phyloP scores from a whole-genome alignment of 345 rosid species.

The Durio zibethinus region DNA sequence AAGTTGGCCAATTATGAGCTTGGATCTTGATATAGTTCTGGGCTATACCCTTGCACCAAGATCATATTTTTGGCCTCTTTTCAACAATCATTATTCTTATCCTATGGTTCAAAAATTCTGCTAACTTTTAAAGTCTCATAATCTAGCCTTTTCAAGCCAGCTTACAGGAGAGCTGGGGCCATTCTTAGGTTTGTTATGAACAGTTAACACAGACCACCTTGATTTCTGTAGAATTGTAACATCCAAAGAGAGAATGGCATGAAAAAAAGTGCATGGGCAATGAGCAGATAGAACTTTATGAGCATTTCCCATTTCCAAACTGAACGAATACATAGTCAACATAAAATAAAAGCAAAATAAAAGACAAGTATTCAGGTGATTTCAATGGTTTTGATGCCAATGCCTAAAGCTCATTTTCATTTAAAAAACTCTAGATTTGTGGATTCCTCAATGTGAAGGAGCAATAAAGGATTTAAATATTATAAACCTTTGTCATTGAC shows the following conservation, averaged over 20 bases:
- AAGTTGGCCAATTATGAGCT: not conserved
- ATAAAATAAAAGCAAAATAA: not conserved
- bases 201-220: not conserved
- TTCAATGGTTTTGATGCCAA: not conserved
- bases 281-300: not conserved
- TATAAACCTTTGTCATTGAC: slow-evolving; percentile 16
- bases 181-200: not conserved
- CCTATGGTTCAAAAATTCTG: not conserved
- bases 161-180: not conserved
- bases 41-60: not conserved
- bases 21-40: not conserved
- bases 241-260: not conserved
- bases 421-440: not conserved
- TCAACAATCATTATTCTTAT: not conserved
- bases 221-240: not conserved
- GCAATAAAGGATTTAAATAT: not conserved
- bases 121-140: not conserved
- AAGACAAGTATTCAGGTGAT: not conserved
- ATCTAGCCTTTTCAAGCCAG: not conserved
- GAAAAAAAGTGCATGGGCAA: not conserved
- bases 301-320: not conserved
- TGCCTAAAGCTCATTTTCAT: not conserved
- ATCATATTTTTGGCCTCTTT: not conserved
- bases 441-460: not conserved
- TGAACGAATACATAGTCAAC: not conserved